phyloP scores from a whole-genome alignment of 2,329 filamentous ascomycete genomes.

The Rachicladosporium sp. region DNA sequence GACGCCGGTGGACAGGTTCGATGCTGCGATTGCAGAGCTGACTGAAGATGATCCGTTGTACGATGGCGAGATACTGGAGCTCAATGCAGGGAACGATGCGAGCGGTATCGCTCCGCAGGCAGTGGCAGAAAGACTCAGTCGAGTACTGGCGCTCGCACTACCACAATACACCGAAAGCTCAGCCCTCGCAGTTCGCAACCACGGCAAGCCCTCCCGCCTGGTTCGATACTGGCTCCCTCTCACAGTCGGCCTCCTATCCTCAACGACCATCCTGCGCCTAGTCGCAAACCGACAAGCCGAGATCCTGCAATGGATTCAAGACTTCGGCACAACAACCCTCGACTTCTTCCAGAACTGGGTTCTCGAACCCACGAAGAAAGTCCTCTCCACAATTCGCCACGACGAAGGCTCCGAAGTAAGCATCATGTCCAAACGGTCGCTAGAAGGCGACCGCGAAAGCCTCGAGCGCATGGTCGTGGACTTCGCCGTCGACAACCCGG shows the following conservation, averaged over 20 bases:
- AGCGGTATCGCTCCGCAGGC: conserved; percentile 30
- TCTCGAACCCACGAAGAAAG: conserved; percentile 66
- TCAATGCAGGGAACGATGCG: conserved; percentile 17
- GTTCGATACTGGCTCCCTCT: conserved; percentile 84
- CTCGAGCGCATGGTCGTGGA: conserved; percentile 97
- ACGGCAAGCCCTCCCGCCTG: conserved; percentile 63
- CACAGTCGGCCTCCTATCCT: conserved; percentile 60
- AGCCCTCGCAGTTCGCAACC: conserved; percentile 42
- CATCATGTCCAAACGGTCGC: conserved; percentile 86
- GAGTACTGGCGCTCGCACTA: conserved; percentile 56
- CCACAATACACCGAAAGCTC: conserved; percentile 53
- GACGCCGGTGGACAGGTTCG: conserved; percentile 40
- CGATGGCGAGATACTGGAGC: conserved; percentile 27
- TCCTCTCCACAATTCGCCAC: conserved; percentile 86
- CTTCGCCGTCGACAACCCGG: conserved; percentile 74
- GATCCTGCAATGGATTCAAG: conserved; percentile 65
- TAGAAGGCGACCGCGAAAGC: conserved; percentile 80
- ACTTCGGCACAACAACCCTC: conserved; percentile 63
- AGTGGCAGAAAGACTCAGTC: conserved; percentile 54
- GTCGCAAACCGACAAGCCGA: conserved; percentile 62
- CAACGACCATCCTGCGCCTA: conserved; percentile 73
- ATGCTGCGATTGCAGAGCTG: conserved; percentile 44
- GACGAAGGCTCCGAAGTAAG: conserved; percentile 88
- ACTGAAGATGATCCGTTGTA: conserved; percentile 39
- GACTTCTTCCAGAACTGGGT: conserved; percentile 98